Evolutionary conservation across 306 rosid species (phyloP).

Genomic region (Acacia melanoxylon): DNA sequence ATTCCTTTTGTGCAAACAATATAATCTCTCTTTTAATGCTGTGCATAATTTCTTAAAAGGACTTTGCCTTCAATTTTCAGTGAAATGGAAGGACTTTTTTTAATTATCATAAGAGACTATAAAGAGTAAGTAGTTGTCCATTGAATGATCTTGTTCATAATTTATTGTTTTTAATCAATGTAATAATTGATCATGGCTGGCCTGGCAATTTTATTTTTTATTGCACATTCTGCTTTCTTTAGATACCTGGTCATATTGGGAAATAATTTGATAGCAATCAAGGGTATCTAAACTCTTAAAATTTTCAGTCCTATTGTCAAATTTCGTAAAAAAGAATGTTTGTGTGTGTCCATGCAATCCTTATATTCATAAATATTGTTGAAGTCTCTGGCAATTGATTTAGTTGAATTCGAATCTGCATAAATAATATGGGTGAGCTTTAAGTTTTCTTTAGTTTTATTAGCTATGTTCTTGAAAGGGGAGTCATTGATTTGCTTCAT

Average conservation of each 20-base stretch:
- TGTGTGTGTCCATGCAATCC: not conserved
- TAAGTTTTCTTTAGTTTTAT: not conserved
- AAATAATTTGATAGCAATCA: constrained; percentile 2
- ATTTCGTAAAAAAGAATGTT: not conserved
- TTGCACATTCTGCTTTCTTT: not conserved
- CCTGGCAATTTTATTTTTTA: not conserved
- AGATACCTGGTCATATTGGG: constrained; percentile 13
- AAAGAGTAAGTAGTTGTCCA: not conserved
- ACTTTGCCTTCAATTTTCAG: not conserved
- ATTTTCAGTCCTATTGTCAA: not conserved
- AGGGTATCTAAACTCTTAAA: not conserved
- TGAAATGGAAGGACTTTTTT: not conserved
- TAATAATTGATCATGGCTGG: constrained; percentile 4
- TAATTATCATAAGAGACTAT: not conserved
- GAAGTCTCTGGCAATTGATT: not conserved
- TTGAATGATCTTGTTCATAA: not conserved
- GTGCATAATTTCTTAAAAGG: not conserved
- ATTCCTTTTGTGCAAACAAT: not conserved
- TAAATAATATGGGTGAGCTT: not conserved
- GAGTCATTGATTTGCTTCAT: not conserved
- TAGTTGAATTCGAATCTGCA: not conserved
- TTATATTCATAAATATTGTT: not conserved
- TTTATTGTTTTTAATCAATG: not conserved
- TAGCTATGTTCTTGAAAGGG: not conserved
- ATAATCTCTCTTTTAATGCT: not conserved